phyloP scores from a whole-genome alignment of 345 rosid genomes.

The Sisymbrium irio region DNA sequence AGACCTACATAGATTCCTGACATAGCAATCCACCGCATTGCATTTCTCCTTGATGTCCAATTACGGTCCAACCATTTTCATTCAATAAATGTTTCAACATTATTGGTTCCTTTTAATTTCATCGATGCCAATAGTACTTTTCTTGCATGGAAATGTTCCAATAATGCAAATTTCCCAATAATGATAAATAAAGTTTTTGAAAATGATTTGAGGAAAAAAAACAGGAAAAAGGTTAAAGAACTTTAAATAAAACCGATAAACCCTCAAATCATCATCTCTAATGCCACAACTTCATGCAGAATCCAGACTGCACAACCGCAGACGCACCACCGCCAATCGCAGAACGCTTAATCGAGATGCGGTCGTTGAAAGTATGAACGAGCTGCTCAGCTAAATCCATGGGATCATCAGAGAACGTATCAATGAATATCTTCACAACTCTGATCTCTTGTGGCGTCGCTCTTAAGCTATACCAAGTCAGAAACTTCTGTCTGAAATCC shows the following conservation, averaged over 20 bases:
- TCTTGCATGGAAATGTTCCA: constrained; percentile 41
- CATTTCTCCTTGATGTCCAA: too few relatives aligned
- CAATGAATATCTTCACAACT: constrained; percentile 80
- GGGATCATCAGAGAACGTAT: constrained; percentile 73
- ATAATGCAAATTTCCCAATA: constrained; percentile 28
- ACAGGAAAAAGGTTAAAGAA: background rate
- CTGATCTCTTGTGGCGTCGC: constrained; percentile 80
- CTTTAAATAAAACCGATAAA: background rate
- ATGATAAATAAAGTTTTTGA: constrained; percentile 11
- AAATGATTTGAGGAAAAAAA: background rate
- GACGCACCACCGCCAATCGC: constrained; percentile 32
- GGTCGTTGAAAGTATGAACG: constrained; percentile 72
- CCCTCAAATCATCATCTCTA: constrained; percentile 22
- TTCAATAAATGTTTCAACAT: too few relatives aligned
- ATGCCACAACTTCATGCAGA: constrained; percentile 99
- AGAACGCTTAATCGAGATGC: constrained; percentile 58
- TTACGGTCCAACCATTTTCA: too few relatives aligned
- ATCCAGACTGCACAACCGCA: constrained; percentile 74
- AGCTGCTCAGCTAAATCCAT: constrained; percentile 93
- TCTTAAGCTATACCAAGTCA: constrained; percentile 92
- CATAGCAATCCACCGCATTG: too few relatives aligned
- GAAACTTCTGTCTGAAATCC: constrained; percentile 90
- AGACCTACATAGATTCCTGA: too few relatives aligned
- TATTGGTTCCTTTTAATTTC: too few relatives aligned
- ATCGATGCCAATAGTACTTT: constrained; percentile 6